phyloP scores from a whole-genome alignment of 2,329 filamentous ascomycete genomes.

The Penicillium polonicum region DNA sequence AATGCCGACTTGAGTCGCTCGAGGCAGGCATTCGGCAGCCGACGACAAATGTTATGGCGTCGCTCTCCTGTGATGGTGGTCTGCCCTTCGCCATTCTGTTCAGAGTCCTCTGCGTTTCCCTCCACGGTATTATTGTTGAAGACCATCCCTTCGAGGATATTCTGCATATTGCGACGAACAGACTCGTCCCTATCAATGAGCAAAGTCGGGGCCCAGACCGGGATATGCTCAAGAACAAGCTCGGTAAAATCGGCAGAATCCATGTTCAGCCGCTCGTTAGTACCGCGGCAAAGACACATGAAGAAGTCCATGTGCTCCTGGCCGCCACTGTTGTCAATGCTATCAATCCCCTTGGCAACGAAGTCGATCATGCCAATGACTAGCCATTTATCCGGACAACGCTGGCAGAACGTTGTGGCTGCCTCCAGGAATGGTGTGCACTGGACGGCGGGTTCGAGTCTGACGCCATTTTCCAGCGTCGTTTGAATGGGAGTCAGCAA shows the following conservation, averaged over 20 bases:
- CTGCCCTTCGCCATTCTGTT: background rate
- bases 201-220: conserved; percentile 53
- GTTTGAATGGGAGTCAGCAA: conserved; percentile 48
- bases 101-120: conserved; percentile 23
- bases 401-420: conserved; percentile 54
- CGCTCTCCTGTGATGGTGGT: conserved; percentile 20
- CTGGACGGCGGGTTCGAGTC: conserved; percentile 50
- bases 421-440: conserved; percentile 59
- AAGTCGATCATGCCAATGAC: conserved; percentile 42
- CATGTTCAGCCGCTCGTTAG: conserved; percentile 39
- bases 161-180: conserved; percentile 48
- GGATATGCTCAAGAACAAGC: conserved; percentile 43
- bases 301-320: conserved; percentile 54
- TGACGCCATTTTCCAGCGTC: conserved; percentile 57
- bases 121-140: conserved; percentile 38
- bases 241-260: conserved; percentile 35
- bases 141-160: conserved; percentile 44
- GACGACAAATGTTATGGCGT: conserved; percentile 32
- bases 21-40: conserved; percentile 33
- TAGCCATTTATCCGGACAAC: conserved; percentile 36
- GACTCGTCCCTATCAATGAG: conserved; percentile 51
- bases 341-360: conserved; percentile 48
- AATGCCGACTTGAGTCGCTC: conserved; percentile 37
- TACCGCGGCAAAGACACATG: conserved; percentile 49
- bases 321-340: conserved; percentile 50